Conservation (phyloP, 495 filamentous ascomycete genomes). For the Penicillium herquei region DNA sequence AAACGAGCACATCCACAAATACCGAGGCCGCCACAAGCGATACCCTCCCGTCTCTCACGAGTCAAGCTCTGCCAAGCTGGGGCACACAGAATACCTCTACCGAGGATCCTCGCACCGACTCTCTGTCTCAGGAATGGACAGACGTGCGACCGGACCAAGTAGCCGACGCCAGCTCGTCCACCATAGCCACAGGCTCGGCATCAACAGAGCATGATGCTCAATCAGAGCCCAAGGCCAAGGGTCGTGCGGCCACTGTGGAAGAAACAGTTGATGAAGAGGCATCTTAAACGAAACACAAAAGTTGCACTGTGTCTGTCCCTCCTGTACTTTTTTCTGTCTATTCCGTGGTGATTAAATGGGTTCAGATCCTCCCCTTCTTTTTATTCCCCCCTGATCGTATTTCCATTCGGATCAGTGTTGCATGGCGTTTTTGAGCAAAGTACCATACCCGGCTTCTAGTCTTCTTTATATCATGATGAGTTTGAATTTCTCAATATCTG, state of each 20-base stretch:
- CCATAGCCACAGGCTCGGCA: conserved; percentile 4
- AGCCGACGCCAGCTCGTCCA: conserved; percentile 12
- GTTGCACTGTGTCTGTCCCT: background rate
- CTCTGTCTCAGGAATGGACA: conserved; percentile 40
- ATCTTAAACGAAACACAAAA: conserved; percentile 3
- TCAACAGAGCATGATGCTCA: conserved; percentile 12
- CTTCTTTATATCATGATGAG: background rate
- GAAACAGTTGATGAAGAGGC: conserved; percentile 44
- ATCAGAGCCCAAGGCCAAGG: conserved; percentile 39
- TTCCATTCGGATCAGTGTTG: conserved; percentile 23
- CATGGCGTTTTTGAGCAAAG: conserved; percentile 33
- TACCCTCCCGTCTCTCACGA: background rate
- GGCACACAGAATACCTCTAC: conserved; percentile 11
- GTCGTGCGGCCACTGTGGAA: conserved; percentile 48
- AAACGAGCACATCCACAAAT: background rate
- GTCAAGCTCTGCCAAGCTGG: conserved; percentile 16
- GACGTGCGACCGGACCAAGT: conserved; percentile 29
- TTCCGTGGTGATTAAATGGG: conserved; percentile 3
- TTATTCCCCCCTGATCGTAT: conserved; percentile 5
- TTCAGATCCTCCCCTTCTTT: conserved; percentile 4
- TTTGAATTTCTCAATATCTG: background rate
- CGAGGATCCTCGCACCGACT: conserved; percentile 19
- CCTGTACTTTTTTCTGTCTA: conserved; percentile 11
- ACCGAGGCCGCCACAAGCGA: background rate
- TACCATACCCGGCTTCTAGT: conserved; percentile 31